Conservation (phyloP, 306 rosid genomes). For the Inga laurina region DNA sequence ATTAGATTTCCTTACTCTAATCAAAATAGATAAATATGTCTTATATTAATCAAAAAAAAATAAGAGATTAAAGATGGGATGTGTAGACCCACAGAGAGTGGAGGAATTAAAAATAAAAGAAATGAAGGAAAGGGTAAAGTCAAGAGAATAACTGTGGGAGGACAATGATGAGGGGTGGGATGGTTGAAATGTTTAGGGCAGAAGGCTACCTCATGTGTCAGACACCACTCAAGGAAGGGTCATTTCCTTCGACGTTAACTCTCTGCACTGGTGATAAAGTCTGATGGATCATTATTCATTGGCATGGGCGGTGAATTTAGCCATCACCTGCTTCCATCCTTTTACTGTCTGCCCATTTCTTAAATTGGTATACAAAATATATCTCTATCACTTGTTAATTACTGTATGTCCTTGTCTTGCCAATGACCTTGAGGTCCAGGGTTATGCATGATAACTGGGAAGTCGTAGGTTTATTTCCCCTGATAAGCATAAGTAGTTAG, state of each 20-base stretch:
- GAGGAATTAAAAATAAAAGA: slow-evolving; percentile 42
- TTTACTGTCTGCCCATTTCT: neutral
- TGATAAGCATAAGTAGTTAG: too few species aligned
- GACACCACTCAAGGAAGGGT: slow-evolving; percentile 32
- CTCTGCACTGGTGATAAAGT: neutral
- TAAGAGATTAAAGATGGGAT: neutral
- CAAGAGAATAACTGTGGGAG: slow-evolving; percentile 44
- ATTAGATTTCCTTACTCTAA: fast-evolving
- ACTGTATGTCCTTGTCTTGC: too few species aligned
- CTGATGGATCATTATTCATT: neutral
- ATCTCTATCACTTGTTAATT: neutral
- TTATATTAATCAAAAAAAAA: too few species aligned
- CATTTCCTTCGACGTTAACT: slow-evolving; percentile 33
- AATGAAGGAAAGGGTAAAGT: slow-evolving; percentile 36
- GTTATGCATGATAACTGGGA: too few species aligned
- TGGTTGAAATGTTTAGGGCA: slow-evolving; percentile 12
- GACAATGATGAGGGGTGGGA: neutral
- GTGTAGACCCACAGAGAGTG: slow-evolving; percentile 32
- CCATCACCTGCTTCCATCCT: neutral
- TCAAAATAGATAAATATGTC: too few species aligned
- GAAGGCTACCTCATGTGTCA: slow-evolving; percentile 42
- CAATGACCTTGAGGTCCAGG: too few species aligned
- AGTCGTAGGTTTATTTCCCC: too few species aligned
- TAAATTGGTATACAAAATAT: neutral
- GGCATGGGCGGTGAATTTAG: neutral